Conservation (phyloP, 2,329 filamentous ascomycete genomes). For the Huntiella omanensis region DNA sequence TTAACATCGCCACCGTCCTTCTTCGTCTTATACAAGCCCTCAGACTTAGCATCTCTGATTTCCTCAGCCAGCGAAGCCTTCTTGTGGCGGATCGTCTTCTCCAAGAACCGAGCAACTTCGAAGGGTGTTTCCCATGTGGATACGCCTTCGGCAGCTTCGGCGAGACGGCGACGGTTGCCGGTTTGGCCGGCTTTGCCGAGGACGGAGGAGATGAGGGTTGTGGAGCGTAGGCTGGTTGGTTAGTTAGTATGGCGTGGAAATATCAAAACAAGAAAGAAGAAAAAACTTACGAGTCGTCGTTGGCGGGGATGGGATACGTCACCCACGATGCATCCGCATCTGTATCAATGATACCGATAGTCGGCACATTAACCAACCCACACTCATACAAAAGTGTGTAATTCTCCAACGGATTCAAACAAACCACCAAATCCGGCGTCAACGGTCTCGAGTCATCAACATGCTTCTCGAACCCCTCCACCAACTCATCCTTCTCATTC, state of each 20-base stretch:
- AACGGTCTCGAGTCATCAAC: constrained; percentile 45
- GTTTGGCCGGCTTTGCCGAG: constrained; percentile 68
- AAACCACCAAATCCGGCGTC: constrained; percentile 78
- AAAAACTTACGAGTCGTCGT: constrained; percentile 64
- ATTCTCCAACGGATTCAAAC: constrained; percentile 85
- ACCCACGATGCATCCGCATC: constrained; percentile 84
- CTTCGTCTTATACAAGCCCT: constrained; percentile 7
- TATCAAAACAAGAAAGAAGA: background rate
- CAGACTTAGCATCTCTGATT: constrained; percentile 8
- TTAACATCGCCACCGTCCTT: constrained; percentile 10
- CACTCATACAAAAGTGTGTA: constrained; percentile 82
- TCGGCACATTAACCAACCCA: constrained; percentile 70
- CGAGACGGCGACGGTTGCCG: constrained; percentile 50
- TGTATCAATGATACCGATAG: constrained; percentile 87
- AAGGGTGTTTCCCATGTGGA: constrained; percentile 41
- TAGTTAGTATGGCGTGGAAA: constrained; percentile 12
- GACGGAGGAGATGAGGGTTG: constrained; percentile 66
- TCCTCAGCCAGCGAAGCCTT: constrained; percentile 6
- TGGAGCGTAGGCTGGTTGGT: constrained; percentile 49
- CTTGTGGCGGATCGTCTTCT: constrained; percentile 10
- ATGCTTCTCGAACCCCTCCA: constrained; percentile 45
- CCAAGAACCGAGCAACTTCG: constrained; percentile 24
- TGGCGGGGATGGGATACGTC: constrained; percentile 89
- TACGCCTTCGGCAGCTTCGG: constrained; percentile 39
- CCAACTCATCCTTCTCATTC: constrained; percentile 47